A percentile compares a stretch with the other conserved stretches of the same genome.
These are phyloP conservation scores for Candida peoriensis DNA, from an alignment of 805 yeast species.

Conservation along the genomic window DNA sequence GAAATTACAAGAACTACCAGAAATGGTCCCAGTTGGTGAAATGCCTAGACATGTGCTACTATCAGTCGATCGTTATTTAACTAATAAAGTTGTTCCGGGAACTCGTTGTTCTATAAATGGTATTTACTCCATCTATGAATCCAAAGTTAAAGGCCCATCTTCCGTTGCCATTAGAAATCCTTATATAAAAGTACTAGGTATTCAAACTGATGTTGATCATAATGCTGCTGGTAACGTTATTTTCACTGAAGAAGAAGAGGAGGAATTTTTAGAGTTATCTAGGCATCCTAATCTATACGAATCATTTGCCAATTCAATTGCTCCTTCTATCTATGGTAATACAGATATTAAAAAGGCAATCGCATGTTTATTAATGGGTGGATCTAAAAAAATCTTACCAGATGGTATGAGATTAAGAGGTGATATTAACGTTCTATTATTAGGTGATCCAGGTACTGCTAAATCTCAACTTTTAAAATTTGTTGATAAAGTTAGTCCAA, in stretches of 20 bases:
- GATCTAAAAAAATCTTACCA: constrained; percentile 85
- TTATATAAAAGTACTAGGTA: constrained; percentile 80
- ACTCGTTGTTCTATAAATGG: constrained; percentile 90
- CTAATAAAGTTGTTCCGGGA: constrained; percentile 92
- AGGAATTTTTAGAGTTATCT: constrained; percentile 76
- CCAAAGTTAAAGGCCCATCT: constrained; percentile 50
- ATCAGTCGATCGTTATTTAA: constrained; percentile 83
- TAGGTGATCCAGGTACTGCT: constrained; percentile 99
- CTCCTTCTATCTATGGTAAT: constrained; percentile 95
- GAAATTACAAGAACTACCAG: constrained; percentile 96
- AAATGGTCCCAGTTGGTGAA: constrained; percentile 98
- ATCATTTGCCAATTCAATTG: constrained; percentile 80
- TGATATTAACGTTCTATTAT: constrained; percentile 84
- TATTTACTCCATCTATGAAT: constrained; percentile 84
- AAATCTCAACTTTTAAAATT: constrained; percentile 93
- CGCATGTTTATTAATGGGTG: constrained; percentile 89
- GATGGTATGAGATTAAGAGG: constrained; percentile 98
- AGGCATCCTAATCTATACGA: constrained; percentile 83
- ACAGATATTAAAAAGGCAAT: constrained; percentile 90
- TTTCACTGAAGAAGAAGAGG: constrained; percentile 91
- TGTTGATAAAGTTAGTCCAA: constrained; percentile 92
- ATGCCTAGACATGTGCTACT: constrained; percentile 91
- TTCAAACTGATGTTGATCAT: constrained; percentile 76
- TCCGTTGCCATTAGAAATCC: constrained; percentile 94
- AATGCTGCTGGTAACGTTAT: constrained; percentile 53